Evolutionary conservation across 805 yeast species (phyloP), one percentile per base, ranked within the genome.

Genomic region (Ogataea nitratoaversa): DNA sequence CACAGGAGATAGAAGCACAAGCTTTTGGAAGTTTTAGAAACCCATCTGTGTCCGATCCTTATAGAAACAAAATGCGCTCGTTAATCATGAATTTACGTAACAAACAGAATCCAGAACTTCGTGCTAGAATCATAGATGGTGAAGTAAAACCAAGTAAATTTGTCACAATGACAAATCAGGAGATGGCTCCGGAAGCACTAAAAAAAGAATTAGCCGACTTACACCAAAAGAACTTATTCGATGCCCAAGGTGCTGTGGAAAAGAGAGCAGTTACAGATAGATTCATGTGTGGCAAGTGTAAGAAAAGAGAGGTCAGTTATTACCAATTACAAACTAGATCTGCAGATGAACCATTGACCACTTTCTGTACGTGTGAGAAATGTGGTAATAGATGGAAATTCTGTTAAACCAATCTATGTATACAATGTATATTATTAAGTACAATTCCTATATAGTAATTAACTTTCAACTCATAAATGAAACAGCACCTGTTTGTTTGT

Each of bases 301-400:
- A 91, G 66, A 91, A 89, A 62, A 89, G 90, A 74, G 89, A 88
- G 70, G 99, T 93, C 31, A 84, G 95, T 53, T 93, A 93, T 63
- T 91, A 90, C 65, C 99, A 93, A 68, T 76, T 93, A 83, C 99
- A 93, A 71, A 93, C 99, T 25, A 76, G 99, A 66, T 86, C 96
- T 42, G 99, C 99, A 16, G 99, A 93, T 78, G 99, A 93, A 66
- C 99, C 99, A 44, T 76, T 93, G 56, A 93, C 99, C 7, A 93
- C 99, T 1, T 93, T 93, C 62, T 93, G 99, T 70, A 90, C 96
- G 3, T 93, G 99, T 70, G 97, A 90, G 57, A 87, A 79, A 50
- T 93, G 99, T 70, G 98, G 98, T 47, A 88, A 93, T 59, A 78
- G 98, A 64, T 93, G 99, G 99, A 93, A 93, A 66, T 93, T 93